A percentile compares a stretch with the other conserved stretches of the same genome.
Evolutionary conservation across 768 basidiomycete genomes (phyloP).

Genomic region (Gyrodon lividus): DNA sequence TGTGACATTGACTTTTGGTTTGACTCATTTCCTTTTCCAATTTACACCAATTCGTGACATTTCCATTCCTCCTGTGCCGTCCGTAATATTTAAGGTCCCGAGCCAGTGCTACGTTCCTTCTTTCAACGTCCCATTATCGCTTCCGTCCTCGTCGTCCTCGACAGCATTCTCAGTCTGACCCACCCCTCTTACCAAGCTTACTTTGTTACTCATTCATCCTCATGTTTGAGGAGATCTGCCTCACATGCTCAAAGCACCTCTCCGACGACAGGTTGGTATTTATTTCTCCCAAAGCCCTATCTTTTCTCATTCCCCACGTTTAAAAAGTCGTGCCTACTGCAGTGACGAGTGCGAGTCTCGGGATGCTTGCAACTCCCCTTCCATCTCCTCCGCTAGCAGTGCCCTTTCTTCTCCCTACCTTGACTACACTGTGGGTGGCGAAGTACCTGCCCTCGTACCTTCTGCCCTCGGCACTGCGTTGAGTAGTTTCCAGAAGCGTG

Average conservation of each 20-base stretch:
- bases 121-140: conserved; percentile 15
- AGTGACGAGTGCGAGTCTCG: conserved; percentile 62
- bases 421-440: conserved; percentile 49
- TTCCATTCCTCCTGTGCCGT: conserved; percentile 39
- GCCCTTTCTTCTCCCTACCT: conserved; percentile 67
- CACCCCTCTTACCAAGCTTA: neutral
- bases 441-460: conserved; percentile 67
- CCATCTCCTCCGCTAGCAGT: conserved; percentile 63
- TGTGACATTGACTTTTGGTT: conserved; percentile 29
- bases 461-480: conserved; percentile 56
- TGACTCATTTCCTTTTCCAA: conserved; percentile 33
- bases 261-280: conserved; percentile 56
- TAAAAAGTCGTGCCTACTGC: conserved; percentile 64
- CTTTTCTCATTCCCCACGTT: conserved; percentile 14
- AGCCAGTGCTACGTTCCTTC: conserved; percentile 16
- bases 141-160: conserved; percentile 9
- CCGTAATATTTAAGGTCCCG: conserved; percentile 33
- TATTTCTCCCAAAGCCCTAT: conserved; percentile 12
- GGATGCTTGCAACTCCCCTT: conserved; percentile 61
- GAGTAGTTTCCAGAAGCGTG: conserved; percentile 41
- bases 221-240: conserved; percentile 82
- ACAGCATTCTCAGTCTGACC: neutral
- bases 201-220: conserved; percentile 15
- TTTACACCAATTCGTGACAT: conserved; percentile 33
- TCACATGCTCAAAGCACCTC: conserved; percentile 68